Evolutionary conservation across 1,284 basidiomycete species (phyloP), one percentile per base, ranked within the genome.

Genomic region (Dichomitus squalens): DNA sequence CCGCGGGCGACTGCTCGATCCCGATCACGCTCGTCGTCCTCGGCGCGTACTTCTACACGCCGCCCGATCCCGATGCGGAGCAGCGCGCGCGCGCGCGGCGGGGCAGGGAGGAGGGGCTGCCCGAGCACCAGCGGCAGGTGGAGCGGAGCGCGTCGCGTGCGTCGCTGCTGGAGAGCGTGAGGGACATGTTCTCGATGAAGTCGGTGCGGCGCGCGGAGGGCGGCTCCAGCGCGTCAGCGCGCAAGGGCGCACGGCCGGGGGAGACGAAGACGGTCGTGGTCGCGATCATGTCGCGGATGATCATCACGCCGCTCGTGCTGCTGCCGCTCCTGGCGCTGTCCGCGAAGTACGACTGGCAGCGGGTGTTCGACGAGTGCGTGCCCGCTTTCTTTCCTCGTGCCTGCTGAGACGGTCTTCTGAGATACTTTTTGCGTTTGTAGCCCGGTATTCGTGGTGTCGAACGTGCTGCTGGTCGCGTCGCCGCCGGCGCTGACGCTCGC

Each of bases 11-110:
- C 64, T 95, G 93, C 67, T 92, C 91, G 0, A 89, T 98, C 63
- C 95, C 95, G 0, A 71, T 97, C 23, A 97, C 95, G 2, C 79
- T 98, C 36, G 83, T 98, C 58, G 94, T 97, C 7, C 86, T 98
- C 41, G 95, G 95, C 16, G 94, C 92, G 7, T 97, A 96, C 79
- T 97, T 97, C 73, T 88, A 91, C 70, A 75, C 61, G 6, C 68
- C 74, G n/a, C 50, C 63, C 4, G 66, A 64, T 25, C 59, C 49
- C 16, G 66, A 67, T 3, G 72, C 72, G 39, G 59, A 60, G 34
- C 55, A 59, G 48, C 44, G 56, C 47, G 34, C 27, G 54, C 31
- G 38, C 44, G 29, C 33, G 29, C 29, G 29, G 6, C 29, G 29
- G 29, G 29, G 29, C 6, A 31, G 29, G 29, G 29, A 31, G 29